Evolutionary conservation across 257 asterid species (phyloP), one percentile per base, ranked within the genome.

Genomic region (Capsicum pubescens): DNA sequence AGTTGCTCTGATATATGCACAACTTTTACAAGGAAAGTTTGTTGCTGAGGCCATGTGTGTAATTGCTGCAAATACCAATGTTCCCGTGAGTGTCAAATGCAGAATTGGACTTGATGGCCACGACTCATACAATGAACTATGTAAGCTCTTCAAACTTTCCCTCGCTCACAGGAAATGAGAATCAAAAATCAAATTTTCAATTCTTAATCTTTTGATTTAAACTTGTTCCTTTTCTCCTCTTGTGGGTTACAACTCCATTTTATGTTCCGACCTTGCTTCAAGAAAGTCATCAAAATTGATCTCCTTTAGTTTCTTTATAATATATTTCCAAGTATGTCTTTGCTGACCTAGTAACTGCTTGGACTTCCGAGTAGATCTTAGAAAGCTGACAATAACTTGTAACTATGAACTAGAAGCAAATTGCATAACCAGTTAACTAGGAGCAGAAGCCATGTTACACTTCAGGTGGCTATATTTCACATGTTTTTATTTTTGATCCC

Each of bases 1-100:
- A 82, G 72, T 61, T 86, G 87, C 84, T 84, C 93, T 92, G 88
- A 91, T 82, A 85, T 84, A 50, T 83, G 58, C 83, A 66, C 82
- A 46, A 88, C 86, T 89, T 85, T 85, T 90, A 82, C 95, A 91
- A 92, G 93, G 94, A 89, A 93, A 96, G 99, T 92, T 94, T 91
- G 98, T 93, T 83, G 99, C 98, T 83, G 92, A 94, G 85, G 98
- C 99, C 82, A 96, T 96, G 99, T 88, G 95, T 77, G 97, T 96
- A 79, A 94, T 94, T 85, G 89, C 98, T 69, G 97, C 95, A 66
- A 91, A 94, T 86, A 92, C 99, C 79, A 86, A 92, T 90, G 98
- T 92, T 85, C 99, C 99, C 42, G 99, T 94, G 76, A 94, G 92
- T 81, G 99, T 96, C 48, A 96, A 96, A 90, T 96, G 99, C 91